Percentiles rank a stretch among this genome's conserved stretches.
Evolutionary conservation across 495 filamentous ascomycete genomes (phyloP).

Genomic region (Daldinia caldariorum): DNA sequence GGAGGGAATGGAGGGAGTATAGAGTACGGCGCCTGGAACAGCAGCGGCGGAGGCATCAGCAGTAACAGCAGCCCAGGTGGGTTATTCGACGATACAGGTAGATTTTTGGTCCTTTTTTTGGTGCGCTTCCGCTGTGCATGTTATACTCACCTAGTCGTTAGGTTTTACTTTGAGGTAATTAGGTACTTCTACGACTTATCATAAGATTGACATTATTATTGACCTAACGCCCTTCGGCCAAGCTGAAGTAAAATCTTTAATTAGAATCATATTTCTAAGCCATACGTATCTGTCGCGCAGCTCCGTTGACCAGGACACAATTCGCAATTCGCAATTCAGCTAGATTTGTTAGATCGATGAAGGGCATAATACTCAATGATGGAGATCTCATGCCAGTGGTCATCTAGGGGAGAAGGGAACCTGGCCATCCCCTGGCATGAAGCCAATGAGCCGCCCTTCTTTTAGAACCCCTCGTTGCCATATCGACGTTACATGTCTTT

Average conservation of each 20-base stretch:
- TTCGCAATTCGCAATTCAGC: background rate
- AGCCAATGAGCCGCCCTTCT: constrained; percentile 23
- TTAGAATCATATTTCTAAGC: background rate
- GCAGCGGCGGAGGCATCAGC: constrained; percentile 2
- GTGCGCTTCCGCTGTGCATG: constrained; percentile 24
- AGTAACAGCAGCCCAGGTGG: constrained; percentile 24
- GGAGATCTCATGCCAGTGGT: constrained; percentile 23
- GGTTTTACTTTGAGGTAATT: constrained; percentile 9
- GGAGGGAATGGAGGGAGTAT: constrained; percentile 31
- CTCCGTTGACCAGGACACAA: constrained; percentile 18
- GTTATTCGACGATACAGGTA: constrained; percentile 44
- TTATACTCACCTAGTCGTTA: constrained; percentile 2
- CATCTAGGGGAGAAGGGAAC: constrained; percentile 15
- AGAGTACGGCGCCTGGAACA: constrained; percentile 27
- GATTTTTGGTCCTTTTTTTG: constrained; percentile 24
- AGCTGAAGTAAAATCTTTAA: background rate
- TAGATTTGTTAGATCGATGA: background rate
- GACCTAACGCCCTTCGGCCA: background rate
- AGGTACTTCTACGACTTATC: constrained; percentile 1
- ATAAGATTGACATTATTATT: background rate
- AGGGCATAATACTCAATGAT: constrained; percentile 5
- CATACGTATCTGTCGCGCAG: constrained; percentile 3
- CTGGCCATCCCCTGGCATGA: constrained; percentile 20
- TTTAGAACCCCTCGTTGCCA: constrained; percentile 27
- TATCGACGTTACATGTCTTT: constrained; percentile 35